phyloP scores from a whole-genome alignment of 805 yeast genomes.

The Maudiozyma pseudohumilis region DNA sequence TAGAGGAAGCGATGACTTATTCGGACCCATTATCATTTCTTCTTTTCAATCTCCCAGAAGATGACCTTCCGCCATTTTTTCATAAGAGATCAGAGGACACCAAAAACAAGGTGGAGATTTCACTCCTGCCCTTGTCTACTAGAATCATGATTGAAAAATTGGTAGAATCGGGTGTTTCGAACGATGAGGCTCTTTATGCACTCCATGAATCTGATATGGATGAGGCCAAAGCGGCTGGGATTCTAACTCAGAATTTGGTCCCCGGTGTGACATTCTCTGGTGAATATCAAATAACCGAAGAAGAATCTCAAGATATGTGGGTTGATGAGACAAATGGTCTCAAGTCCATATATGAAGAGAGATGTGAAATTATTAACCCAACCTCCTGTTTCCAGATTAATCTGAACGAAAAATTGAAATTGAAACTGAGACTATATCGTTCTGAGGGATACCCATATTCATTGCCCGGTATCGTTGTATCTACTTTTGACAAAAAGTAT shows the following conservation, averaged over 20 bases:
- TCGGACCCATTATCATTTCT: conserved; percentile 40
- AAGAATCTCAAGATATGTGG: conserved; percentile 48
- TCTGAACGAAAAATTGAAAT: conserved; percentile 27
- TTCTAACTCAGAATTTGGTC: conserved; percentile 34
- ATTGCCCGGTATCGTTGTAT: conserved; percentile 60
- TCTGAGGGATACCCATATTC: conserved; percentile 50
- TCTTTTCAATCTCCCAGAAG: conserved; percentile 85
- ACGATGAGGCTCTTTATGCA: conserved; percentile 47
- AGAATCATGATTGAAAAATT: conserved; percentile 51
- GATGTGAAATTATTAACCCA: conserved; percentile 27
- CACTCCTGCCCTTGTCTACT: conserved; percentile 30
- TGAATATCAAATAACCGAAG: conserved; percentile 8
- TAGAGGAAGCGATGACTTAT: conserved; percentile 60
- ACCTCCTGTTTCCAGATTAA: conserved; percentile 25
- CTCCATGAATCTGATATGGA: conserved; percentile 34
- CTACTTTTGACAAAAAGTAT: conserved; percentile 32
- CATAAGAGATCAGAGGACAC: conserved; percentile 48
- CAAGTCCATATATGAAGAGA: conserved; percentile 46
- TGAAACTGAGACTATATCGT: conserved; percentile 34
- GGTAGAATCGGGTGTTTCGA: conserved; percentile 58
- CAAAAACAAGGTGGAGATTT: conserved; percentile 43
- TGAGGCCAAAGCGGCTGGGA: conserved; percentile 43
- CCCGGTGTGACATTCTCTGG: conserved; percentile 7
- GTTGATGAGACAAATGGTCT: conserved; percentile 64
- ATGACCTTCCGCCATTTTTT: conserved; percentile 69